A percentile compares a stretch with the other conserved stretches of the same genome.
Conservation (phyloP, 345 rosid species). For the Noccaea bulbosa region DNA sequence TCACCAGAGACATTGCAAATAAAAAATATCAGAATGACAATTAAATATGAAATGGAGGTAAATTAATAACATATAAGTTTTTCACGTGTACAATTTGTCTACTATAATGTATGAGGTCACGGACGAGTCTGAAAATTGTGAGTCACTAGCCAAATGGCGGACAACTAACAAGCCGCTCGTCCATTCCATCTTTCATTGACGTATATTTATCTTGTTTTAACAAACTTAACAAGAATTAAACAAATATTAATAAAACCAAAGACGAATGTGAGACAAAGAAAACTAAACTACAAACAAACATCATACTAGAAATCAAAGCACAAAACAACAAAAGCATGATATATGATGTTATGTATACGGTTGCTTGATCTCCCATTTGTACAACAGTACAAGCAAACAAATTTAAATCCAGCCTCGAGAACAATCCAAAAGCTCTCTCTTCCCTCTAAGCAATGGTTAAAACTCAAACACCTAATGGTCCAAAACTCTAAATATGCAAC, state of each 20-base stretch:
- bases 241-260: not conserved
- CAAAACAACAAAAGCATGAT: not conserved
- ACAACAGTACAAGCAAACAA: conserved; percentile 3
- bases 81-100: not conserved
- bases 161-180: not conserved
- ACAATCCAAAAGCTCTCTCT: not conserved
- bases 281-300: conserved; percentile 3
- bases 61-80: not conserved
- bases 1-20: too few species aligned
- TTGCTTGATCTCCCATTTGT: conserved; percentile 4
- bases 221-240: too few species aligned
- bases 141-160: not conserved
- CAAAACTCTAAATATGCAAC: not conserved
- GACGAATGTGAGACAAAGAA: not conserved
- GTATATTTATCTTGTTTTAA: too few species aligned
- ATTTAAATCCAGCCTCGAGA: conserved; percentile 1
- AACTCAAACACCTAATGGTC: conserved; percentile 8
- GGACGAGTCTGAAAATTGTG: not conserved
- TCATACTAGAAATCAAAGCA: not conserved
- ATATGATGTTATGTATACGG: not conserved
- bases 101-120: too few species aligned
- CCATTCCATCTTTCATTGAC: too few species aligned
- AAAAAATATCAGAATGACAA: too few species aligned
- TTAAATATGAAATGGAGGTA: too few species aligned
- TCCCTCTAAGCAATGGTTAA: conserved; percentile 1